Base-by-base conservation (phyloP, 768 basidiomycete species). In the Termitomyces sp. region DNA sequence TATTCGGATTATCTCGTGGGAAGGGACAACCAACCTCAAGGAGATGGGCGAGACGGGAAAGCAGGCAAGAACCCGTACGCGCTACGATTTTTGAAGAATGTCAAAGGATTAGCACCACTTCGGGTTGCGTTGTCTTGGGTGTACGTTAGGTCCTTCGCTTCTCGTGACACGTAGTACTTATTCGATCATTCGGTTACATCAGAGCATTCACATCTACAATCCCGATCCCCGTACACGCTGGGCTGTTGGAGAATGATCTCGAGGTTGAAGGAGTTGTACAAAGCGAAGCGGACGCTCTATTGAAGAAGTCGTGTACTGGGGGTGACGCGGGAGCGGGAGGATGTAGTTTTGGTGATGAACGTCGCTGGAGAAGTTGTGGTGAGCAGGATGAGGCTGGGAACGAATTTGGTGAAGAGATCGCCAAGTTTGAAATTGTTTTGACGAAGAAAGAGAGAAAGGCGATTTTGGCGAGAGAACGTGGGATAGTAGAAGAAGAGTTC, bases 101-200 rank as follows among this genome's bases (percentile, higher is more conserved):
- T 75, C 16, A 84, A 81, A 63, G 87, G 87, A 2, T 66, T 82
- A 21, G 77, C 80, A 54, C 74, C 85, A 4, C 71, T 89, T 3
- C 73, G 77, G 21, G 72, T 89, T 14, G 76, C 81, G 32, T 70
- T 91, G 49, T 83, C 84, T 14, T 90, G 88, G 88, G 78, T 79
- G 88, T 88, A 56, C 48, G 79, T 73, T 30, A 27, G 7, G 7
- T 27, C 27, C 27, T 16, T 40, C 10, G 11, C n/a, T 51, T 16
- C 17, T 37, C 49, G n/a, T 8, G 30, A 17, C 32, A 56, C 40
- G 17, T 27, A 8, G 8, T 45, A 17, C 3, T 28, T 21, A 28
- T 63, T 46, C 48, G 48, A 21, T 44, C 35, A 1, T 37, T 10
- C 16, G 16, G 5, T 37, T 60, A 50, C 48, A 17, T 34, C 42